A percentile compares a stretch with the other conserved stretches of the same genome.
phyloP scores from a whole-genome alignment of 106 monocot genomes.

The Dioscorea dumetorum region DNA sequence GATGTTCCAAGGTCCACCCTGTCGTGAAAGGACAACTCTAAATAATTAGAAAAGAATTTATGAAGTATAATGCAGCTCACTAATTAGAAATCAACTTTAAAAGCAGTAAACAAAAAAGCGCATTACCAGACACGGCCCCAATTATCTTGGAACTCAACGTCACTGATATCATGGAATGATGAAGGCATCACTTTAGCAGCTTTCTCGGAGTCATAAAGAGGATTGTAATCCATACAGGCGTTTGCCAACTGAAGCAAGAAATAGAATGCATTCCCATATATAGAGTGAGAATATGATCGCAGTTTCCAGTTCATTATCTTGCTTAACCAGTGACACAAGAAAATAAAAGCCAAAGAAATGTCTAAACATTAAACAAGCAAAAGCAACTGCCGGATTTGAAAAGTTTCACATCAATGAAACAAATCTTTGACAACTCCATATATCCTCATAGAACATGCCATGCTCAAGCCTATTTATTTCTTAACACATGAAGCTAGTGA shows the following conservation, averaged over 20 bases:
- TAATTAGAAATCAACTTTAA: not conserved
- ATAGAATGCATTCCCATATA: not conserved
- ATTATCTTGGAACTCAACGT: conserved; percentile 96
- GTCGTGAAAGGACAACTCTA: conserved; percentile 1
- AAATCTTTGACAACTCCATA: too few species aligned
- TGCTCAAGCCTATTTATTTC: too few species aligned
- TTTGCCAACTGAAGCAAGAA: conserved; percentile 58
- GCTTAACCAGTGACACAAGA: too few species aligned
- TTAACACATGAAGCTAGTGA: too few species aligned
- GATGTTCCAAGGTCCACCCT: conserved; percentile 98
- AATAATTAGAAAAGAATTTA: not conserved
- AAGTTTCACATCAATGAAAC: too few species aligned
- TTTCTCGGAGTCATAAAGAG: conserved; percentile 78
- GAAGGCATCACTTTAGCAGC: conserved; percentile 67
- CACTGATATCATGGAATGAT: conserved; percentile 95
- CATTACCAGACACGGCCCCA: conserved; percentile 91
- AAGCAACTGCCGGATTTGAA: too few species aligned
- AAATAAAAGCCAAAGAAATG: too few species aligned
- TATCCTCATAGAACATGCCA: too few species aligned
- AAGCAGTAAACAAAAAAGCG: not conserved
- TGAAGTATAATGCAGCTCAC: not conserved
- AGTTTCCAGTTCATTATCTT: too few species aligned
- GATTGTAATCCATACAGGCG: conserved; percentile 74
- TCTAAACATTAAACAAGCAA: too few species aligned
- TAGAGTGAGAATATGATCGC: not conserved